These are phyloP conservation scores for Primulina huaijiensis DNA, from an alignment of 257 asterid genomes.

Conservation along the genomic window DNA sequence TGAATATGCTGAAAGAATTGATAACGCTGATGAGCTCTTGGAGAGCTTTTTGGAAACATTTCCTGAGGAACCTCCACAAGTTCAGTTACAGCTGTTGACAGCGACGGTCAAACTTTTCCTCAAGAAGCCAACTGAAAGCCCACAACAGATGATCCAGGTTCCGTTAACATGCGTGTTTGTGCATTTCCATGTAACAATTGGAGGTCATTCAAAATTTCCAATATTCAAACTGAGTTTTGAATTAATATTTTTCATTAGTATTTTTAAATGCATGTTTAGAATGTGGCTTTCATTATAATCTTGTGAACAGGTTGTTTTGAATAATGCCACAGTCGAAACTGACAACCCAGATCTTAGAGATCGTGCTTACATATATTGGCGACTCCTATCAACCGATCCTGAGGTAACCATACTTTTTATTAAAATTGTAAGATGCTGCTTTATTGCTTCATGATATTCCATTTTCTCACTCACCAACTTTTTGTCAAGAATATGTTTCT, in stretches of 20 bases:
- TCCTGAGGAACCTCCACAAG: constrained; percentile 98
- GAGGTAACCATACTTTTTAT: constrained; percentile 59
- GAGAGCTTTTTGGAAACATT: constrained; percentile 97
- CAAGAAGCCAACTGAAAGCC: constrained; percentile 99
- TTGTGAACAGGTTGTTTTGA: constrained; percentile 75
- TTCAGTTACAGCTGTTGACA: constrained; percentile 92
- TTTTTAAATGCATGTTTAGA: neutral
- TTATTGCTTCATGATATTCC: constrained; percentile 19
- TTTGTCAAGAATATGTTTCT: constrained; percentile 21
- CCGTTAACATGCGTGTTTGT: neutral
- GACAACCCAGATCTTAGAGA: constrained; percentile 98
- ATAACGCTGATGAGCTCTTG: constrained; percentile 98
- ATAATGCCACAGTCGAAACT: constrained; percentile 98
- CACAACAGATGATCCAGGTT: constrained; percentile 99
- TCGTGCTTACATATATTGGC: constrained; percentile 99
- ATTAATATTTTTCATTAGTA: neutral
- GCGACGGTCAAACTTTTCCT: constrained; percentile 98
- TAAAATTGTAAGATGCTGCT: constrained; percentile 19
- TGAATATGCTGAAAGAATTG: constrained; percentile 99
- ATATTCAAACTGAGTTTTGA: neutral
- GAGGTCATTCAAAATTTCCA: neutral
- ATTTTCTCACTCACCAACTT: neutral
- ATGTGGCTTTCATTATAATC: constrained; percentile 19
- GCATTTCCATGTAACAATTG: neutral
- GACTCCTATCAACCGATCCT: constrained; percentile 98